These are phyloP conservation scores for Cystobasidiaceae sp. DNA, from an alignment of 1,284 basidiomycete species.

Conservation along the genomic window DNA sequence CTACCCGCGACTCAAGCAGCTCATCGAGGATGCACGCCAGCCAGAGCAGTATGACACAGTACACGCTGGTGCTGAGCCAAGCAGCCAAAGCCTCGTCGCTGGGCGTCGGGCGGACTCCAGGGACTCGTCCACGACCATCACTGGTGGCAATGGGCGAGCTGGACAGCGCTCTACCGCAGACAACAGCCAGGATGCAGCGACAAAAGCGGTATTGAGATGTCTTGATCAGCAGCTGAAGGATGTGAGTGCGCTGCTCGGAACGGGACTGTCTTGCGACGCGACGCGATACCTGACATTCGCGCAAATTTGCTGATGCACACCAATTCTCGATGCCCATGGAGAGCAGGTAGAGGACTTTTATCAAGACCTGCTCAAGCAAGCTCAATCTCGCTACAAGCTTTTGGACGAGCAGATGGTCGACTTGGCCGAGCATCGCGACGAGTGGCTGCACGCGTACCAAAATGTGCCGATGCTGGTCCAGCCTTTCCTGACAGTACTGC, in stretches of 20 bases:
- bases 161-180: not conserved
- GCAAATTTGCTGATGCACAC: not conserved
- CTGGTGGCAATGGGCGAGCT: not conserved
- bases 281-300: not conserved
- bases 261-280: not conserved
- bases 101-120: too few species aligned
- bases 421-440: conserved; percentile 62
- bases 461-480: not conserved
- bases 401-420: conserved; percentile 68
- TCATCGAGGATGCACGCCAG: not conserved
- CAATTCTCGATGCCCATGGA: not conserved
- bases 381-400: conserved; percentile 53
- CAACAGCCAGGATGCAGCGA: not conserved
- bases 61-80: too few species aligned
- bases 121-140: too few species aligned
- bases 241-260: not conserved
- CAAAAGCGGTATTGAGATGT: not conserved
- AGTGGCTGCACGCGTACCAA: conserved; percentile 47
- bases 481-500: not conserved
- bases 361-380: conserved; percentile 63
- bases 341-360: conserved; percentile 65
- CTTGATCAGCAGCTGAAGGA: conserved; percentile 7
- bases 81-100: too few species aligned
- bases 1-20: not conserved
- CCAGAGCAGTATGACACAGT: too few species aligned